Base-by-base conservation (phyloP, 257 asterid species). In the Rubia yunnanensis region DNA sequence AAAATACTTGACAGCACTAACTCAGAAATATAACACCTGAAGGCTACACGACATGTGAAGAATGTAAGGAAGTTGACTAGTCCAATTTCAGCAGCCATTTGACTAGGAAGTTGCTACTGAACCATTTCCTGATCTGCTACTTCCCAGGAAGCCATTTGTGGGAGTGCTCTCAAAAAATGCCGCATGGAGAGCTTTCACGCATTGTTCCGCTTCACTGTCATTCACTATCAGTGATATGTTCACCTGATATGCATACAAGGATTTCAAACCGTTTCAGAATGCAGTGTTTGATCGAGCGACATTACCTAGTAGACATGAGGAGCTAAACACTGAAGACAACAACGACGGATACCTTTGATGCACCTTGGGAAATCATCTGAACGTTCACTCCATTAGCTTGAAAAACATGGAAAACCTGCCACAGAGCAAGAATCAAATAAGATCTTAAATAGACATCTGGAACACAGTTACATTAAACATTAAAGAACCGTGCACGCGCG, bases 281-380 rank as follows among this genome's bases (percentile, higher is more conserved):
- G 20, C 53, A 4, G 38, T 7, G 10, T 14, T 60, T 61, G 11
- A 62, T 30, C 26, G 1, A 14, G 53, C 23, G 18, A 62, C 36
- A 14, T 63, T 35, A 24, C 7, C 66, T 28, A 55, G 3, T 57
- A 55, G 35, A 0, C n/a, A 18, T n/a, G n/a, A n/a, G n/a, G 18
- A 20, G 46, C 55, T 56, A 18, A 34, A 46, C 26, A 31, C 0
- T 10, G 64, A 63, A 30, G 28, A 10, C 14, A 5, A 32, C 4
- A 26, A 10, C 8, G 5, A 26, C 15, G 34, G 17, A 28, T 69
- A 76, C 81, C 75, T 87, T 87, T 1, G 95, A 87, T 61, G 95
- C 95, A 31, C 97, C 97, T 78, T 89, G 95, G 27, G 95, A 89
- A 73, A 89, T 89, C 97, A 89, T 89, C 73, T 87, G 97, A 64